phyloP scores from a whole-genome alignment of 2,329 filamentous ascomycete species.

The Dryadomyces quercus-mongolicae region DNA sequence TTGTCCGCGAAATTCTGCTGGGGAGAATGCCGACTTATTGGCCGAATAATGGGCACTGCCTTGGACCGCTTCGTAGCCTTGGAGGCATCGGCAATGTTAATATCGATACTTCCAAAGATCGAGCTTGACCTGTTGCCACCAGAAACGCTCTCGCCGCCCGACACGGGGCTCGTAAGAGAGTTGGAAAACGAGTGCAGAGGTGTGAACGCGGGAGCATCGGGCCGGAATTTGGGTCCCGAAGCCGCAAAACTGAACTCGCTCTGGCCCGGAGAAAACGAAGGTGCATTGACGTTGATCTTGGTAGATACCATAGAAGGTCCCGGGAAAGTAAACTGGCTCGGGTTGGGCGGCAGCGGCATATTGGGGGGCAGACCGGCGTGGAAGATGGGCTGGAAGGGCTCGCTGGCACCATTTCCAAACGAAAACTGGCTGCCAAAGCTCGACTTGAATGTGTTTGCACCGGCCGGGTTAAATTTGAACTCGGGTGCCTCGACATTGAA shows the following conservation, averaged over 20 bases:
- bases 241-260: constrained; percentile 58
- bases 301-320: constrained; percentile 25
- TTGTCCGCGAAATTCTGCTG: constrained; percentile 6
- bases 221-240: constrained; percentile 56
- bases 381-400: constrained; percentile 36
- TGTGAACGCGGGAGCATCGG: constrained; percentile 66
- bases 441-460: constrained; percentile 38
- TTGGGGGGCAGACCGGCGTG: constrained; percentile 25
- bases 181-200: constrained; percentile 39
- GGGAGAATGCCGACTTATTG: constrained; percentile 34
- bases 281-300: constrained; percentile 57
- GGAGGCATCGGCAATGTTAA: constrained; percentile 47
- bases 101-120: constrained; percentile 60
- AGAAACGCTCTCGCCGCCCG: constrained; percentile 28
- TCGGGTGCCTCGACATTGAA: constrained; percentile 84
- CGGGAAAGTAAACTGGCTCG: constrained; percentile 29
- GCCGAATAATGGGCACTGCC: constrained; percentile 68
- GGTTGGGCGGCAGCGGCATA: constrained; percentile 21
- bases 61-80: constrained; percentile 64
- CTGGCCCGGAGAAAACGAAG: constrained; percentile 57
- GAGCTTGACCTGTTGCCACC: constrained; percentile 28
- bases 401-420: constrained; percentile 27
- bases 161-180: constrained; percentile 33
- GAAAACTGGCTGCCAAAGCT: constrained; percentile 27
- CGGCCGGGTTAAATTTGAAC: constrained; percentile 62